Evolutionary conservation across 805 yeast species (phyloP), one percentile per base, ranked within the genome.

Genomic region (Ogataea trehaloabstinens): DNA sequence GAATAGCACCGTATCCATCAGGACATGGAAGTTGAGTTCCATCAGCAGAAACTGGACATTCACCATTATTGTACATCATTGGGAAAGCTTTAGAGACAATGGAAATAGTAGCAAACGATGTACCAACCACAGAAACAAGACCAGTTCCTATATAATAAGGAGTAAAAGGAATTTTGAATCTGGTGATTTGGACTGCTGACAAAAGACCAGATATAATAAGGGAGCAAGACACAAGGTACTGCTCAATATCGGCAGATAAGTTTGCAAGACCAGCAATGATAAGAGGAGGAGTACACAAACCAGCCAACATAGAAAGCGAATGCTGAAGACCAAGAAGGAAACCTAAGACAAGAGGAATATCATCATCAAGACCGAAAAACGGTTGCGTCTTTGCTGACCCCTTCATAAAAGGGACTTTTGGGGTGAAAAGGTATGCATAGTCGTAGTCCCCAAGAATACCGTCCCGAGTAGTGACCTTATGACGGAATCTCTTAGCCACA

Each of bases 381-480:
- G 95, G 95, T 53, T 83, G 88, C 2, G 77, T 66, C 38, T 74
- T 74, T 19, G 67, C 62, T 46, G 56, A 61, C 50, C 58, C 67
- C 33, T 63, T 61, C 30, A 70, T 37, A 64, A 85, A 88, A 2
- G 96, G 96, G 39, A 89, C 52, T 18, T 76, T 74, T 6, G 97
- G 97, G 2, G 83, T 76, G 71, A 89, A 88, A 24, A 89, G 72
- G 49, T 80, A 81, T 16, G 71, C 76, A 52, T 89, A 89, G 67
- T 89, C 88, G 55, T 87, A 86, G 55, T 85, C 91, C 25, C 97
- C 96, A n/a, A 89, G 52, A 28, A 86, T 53, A 5, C 96, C 96
- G 15, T 86, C 88, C 41, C 70, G 75, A 24, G 95, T 85, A 45
- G 91, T 78, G 66, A 46, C 34, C 41, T 60, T 60, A 16, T 37